phyloP scores from a whole-genome alignment of 768 basidiomycete species.

The Collybia sp. region DNA sequence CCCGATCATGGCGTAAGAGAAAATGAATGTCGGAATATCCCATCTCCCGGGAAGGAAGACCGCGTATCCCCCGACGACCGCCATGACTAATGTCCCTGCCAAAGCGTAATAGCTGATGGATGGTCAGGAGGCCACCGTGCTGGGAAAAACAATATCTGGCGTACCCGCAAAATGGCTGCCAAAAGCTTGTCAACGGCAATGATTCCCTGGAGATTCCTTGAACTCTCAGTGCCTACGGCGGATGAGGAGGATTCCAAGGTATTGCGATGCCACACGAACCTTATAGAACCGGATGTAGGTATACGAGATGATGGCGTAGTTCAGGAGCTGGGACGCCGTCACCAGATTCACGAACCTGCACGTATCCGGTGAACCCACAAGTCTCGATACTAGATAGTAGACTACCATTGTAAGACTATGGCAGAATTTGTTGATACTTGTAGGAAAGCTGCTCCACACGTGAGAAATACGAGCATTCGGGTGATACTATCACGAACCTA shows the following conservation, averaged over 20 bases:
- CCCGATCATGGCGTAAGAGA: slow-evolving; percentile 44
- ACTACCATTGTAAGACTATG: slow-evolving; percentile 43
- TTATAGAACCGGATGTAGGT: slow-evolving; percentile 45
- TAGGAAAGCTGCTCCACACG: slow-evolving; percentile 31
- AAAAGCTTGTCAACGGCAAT: slow-evolving; percentile 39
- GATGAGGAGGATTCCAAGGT: neutral
- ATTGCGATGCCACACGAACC: slow-evolving; percentile 17
- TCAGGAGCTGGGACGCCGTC: slow-evolving; percentile 43
- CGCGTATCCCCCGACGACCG: slow-evolving; percentile 42
- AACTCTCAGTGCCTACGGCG: slow-evolving; percentile 32
- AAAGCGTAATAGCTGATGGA: slow-evolving; percentile 39
- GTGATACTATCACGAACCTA: slow-evolving; percentile 20
- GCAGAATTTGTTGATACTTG: slow-evolving; percentile 45
- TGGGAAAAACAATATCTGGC: slow-evolving; percentile 2
- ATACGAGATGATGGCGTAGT: slow-evolving; percentile 41
- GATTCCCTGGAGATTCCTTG: slow-evolving; percentile 40
- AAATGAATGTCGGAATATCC: slow-evolving; percentile 42
- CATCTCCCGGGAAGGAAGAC: slow-evolving; percentile 50
- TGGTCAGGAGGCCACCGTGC: neutral
- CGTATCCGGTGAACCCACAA: too few relatives aligned
- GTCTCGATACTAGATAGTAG: neutral
- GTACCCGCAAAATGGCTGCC: slow-evolving; percentile 49
- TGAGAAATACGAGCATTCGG: too few relatives aligned
- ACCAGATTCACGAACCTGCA: slow-evolving; percentile 44
- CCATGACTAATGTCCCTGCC: slow-evolving; percentile 37